A percentile compares a stretch with the other conserved stretches of the same genome.
Evolutionary conservation across 2,329 filamentous ascomycete species (phyloP).

Genomic region (Grosmannia serpens): DNA sequence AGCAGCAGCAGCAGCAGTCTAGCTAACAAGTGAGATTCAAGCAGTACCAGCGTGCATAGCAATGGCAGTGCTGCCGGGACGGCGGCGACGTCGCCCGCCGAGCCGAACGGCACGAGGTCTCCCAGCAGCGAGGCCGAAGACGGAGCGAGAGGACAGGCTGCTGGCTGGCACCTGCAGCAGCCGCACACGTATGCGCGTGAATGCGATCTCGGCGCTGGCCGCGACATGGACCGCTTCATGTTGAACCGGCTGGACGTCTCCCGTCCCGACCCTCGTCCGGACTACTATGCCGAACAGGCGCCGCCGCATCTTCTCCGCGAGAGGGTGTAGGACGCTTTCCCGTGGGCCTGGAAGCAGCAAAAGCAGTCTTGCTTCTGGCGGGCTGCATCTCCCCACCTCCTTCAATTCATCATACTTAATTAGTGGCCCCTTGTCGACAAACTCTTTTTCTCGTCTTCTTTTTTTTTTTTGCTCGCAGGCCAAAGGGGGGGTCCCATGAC

Average conservation of each 20-base stretch:
- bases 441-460: not conserved
- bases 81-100: conserved; percentile 20
- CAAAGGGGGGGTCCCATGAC: not conserved
- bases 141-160: conserved; percentile 17
- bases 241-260: conserved; percentile 29
- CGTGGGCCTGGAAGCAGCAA: not conserved
- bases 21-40: conserved; percentile 7
- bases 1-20: not conserved
- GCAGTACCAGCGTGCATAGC: conserved; percentile 26
- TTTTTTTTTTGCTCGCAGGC: not conserved
- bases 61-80: conserved; percentile 21
- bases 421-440: not conserved
- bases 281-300: not conserved
- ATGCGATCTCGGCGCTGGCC: conserved; percentile 19
- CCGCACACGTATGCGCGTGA: conserved; percentile 35
- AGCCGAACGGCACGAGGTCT: conserved; percentile 21
- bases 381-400: not conserved
- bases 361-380: not conserved
- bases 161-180: conserved; percentile 40
- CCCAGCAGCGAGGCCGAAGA: conserved; percentile 16
- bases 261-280: not conserved
- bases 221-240: conserved; percentile 45
- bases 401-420: not conserved
- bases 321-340: not conserved
- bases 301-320: not conserved